These are phyloP conservation scores for Nothophytophthora sp. DNA, from an alignment of 352 stramenopile species.

Conservation along the genomic window DNA sequence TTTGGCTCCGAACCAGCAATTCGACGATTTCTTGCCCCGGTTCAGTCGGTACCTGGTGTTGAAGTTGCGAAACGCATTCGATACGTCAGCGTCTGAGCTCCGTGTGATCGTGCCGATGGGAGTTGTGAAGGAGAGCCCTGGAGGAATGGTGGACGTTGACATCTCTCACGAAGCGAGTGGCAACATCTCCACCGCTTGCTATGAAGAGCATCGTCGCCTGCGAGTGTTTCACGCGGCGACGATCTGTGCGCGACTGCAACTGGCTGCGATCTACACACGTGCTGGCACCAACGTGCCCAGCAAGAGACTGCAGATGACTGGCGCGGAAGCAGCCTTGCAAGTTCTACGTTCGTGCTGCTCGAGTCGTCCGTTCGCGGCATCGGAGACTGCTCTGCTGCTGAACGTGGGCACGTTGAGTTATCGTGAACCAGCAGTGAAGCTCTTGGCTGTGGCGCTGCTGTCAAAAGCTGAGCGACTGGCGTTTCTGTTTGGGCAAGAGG, in stretches of 20 bases:
- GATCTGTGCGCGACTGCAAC: constrained; percentile 35
- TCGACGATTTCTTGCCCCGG: constrained; percentile 35
- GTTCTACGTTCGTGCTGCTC: constrained; percentile 40
- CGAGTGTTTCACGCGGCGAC: constrained; percentile 34
- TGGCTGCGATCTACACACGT: constrained; percentile 39
- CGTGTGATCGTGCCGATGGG: constrained; percentile 42
- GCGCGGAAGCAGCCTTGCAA: constrained; percentile 41
- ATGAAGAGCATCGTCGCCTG: constrained; percentile 35
- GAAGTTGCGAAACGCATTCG: constrained; percentile 2
- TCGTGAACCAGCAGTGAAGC: constrained; percentile 40
- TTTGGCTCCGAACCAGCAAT: constrained; percentile 35
- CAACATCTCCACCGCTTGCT: constrained; percentile 23
- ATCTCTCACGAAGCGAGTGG: constrained; percentile 5
- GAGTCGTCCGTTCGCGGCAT: constrained; percentile 26
- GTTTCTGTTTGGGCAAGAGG: constrained; percentile 31
- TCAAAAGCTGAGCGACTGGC: constrained; percentile 23
- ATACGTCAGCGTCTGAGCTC: constrained; percentile 15
- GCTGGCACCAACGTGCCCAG: constrained; percentile 29
- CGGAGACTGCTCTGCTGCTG: constrained; percentile 22
- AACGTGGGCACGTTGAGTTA: constrained; percentile 34
- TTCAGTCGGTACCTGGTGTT: constrained; percentile 47
- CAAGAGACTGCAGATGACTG: constrained; percentile 43
- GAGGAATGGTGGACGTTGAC: constrained; percentile 24
- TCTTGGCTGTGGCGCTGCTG: constrained; percentile 31
- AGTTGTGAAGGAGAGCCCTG: constrained; percentile 6